Conservation (phyloP, 2,329 filamentous ascomycete species). For the Magnaporthiopsis rhizophila region DNA sequence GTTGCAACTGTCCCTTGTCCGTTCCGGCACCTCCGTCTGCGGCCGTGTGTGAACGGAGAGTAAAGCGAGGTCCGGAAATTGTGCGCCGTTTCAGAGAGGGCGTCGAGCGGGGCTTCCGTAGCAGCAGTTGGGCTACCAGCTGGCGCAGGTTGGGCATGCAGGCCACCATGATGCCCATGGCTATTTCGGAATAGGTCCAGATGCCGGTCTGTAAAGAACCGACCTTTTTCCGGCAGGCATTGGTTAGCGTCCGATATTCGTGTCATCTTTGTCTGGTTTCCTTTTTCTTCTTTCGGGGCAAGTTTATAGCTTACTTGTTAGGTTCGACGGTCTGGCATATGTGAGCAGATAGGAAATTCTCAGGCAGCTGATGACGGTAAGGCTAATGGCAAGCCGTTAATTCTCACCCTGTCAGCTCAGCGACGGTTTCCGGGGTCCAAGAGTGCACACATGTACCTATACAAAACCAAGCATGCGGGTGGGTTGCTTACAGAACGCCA, state of each 20-base stretch:
- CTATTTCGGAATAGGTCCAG: conserved; percentile 1
- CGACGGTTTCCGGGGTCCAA: too few species aligned
- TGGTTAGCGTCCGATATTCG: neutral
- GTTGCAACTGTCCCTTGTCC: neutral
- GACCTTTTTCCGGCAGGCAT: neutral
- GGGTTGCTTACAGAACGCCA: conserved; percentile 1
- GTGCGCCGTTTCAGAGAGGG: neutral
- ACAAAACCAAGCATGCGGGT: neutral
- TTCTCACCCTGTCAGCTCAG: neutral
- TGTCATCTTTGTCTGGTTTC: neutral
- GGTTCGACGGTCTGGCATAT: neutral
- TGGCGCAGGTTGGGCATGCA: conserved; percentile 6
- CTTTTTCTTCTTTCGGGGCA: neutral
- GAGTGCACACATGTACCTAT: too few species aligned
- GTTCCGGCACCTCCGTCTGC: neutral
- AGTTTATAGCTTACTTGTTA: neutral
- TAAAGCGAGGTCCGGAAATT: neutral
- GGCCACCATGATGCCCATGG: conserved; percentile 2
- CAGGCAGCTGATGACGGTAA: conserved; percentile 3
- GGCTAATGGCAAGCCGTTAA: neutral
- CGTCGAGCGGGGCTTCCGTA: neutral
- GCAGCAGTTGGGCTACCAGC: neutral
- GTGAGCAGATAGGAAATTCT: conserved; percentile 1
- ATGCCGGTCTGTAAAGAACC: conserved; percentile 1
- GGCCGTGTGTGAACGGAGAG: neutral